Evolutionary conservation across 83 land plant species (phyloP), one percentile per base, ranked within the genome.

Genomic region (Picea abies): DNA sequence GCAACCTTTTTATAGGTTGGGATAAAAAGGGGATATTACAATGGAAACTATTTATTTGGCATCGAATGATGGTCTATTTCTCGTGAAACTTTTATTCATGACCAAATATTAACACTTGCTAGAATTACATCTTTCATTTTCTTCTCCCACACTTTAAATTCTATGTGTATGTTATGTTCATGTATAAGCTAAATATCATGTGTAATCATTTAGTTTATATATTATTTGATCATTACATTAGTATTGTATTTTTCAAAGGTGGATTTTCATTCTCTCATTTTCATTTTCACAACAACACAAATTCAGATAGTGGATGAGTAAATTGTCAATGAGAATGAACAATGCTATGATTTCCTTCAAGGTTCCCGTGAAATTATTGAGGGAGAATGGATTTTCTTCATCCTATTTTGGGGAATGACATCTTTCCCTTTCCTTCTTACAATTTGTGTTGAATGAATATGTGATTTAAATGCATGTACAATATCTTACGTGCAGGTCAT

Each of bases 21-120:
- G 99, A 49, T 97, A 98, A 85, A 98, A 90, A 83, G 91, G 96
- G 99, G 99, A 96, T 83, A 93, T 98, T 84, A 99, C 99, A 15
- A 91, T 98, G 95, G 91, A 97, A 80, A 91, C 94, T 77, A 61
- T 98, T 2, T 98, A 90, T 89, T 88, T 98, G 32, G 93, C 91
- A 39, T 96, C 99, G 32, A 90, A 96, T 82, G 90, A 96, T 70
- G 99, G 99, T 97, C 3, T 22, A 64, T 83, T 70, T 26, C 58
- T 73, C 5, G 9, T n/a, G 56, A 73, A 73, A 58, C 25, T 41
- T 20, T 41, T 10, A 73, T 22, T 44, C 15, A 81, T 39, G 17
- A 22, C 10, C 44, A 62, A 47, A 62, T 2, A 2, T 6, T 35
- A 35, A 17, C 32, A 41, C 44, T 35, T 2, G 17, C 11, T 81